Evolutionary conservation across 73 alveolate species (phyloP), one percentile per base, ranked within the genome.

Genomic region (Blepharisma stoltei): DNA sequence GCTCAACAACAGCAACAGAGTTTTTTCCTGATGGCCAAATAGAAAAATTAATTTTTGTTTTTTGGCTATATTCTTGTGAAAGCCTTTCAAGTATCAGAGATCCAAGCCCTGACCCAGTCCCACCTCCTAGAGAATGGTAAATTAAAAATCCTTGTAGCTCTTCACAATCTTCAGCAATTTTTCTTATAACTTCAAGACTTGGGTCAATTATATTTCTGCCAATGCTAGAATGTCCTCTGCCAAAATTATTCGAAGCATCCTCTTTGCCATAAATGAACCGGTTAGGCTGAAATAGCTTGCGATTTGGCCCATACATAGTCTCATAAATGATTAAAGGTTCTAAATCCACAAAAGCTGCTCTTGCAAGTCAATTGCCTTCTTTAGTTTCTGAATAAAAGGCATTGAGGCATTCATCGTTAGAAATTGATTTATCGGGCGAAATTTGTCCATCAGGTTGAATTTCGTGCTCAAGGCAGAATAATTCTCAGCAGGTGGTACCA

Each of bases 61-160:
- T 76, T 20, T 81, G 66, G 37, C 60, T 69, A 78, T 46, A 75
- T 9, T 82, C 37, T 41, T 53, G 41, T 48, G 78, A 23, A 6
- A 71, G 6, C 47, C 46, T 77, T 55, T 82, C 83, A 4, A 82
- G 8, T 77, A 83, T 67, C 14, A 45, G 11, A 6, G 90, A 76
- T 65, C 73, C 67, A 44, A 76, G 7, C 6, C 83, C 88, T 1
- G 90, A 83, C 14, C 90, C 90, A 6, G 90, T 78, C 20, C 90
- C 90, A 6, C 84, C 88, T 5, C 88, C 68, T 1, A 49, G 5
- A 7, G 90, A 75, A 78, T 83, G 47, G 55, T 54, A 78, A 1
- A 83, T 46, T 38, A 78, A 55, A 78, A 83, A 76, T 37, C 90
- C 90, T 83, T 83, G 83, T 8, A 75, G 60, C 1, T 66, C 48